A percentile compares a stretch with the other conserved stretches of the same genome.
These are phyloP conservation scores for Ramularia endophylla DNA, from an alignment of 2,329 filamentous ascomycete species.

Conservation along the genomic window DNA sequence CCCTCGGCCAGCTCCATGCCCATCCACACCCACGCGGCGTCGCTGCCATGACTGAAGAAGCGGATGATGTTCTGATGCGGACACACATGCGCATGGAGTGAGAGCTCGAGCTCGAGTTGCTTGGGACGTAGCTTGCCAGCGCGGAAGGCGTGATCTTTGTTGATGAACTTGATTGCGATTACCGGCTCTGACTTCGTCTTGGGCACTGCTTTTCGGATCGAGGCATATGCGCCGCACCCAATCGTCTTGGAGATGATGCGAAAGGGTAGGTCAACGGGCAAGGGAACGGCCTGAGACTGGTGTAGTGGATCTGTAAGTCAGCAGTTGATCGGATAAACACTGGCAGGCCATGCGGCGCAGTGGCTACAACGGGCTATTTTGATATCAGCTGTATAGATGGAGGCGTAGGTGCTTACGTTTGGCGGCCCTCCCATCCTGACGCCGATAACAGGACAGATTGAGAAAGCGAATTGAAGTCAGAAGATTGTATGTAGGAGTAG, in stretches of 20 bases:
- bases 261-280: conserved; percentile 82
- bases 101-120: conserved; percentile 87
- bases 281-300: conserved; percentile 80
- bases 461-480: too few species aligned
- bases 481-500: too few species aligned
- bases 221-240: conserved; percentile 93
- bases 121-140: conserved; percentile 83
- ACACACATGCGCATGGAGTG: conserved; percentile 73
- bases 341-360: too few species aligned
- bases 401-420: too few species aligned
- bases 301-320: not conserved
- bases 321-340: too few species aligned
- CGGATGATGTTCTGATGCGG: conserved; percentile 91
- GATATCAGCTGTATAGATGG: too few species aligned
- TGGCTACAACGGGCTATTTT: too few species aligned
- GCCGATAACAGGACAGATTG: too few species aligned
- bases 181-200: conserved; percentile 63
- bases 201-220: conserved; percentile 93
- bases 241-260: conserved; percentile 95
- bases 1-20: conserved; percentile 96
- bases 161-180: conserved; percentile 97
- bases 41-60: conserved; percentile 83
- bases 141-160: conserved; percentile 88
- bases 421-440: too few species aligned
- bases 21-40: conserved; percentile 88